A percentile compares a stretch with the other conserved stretches of the same genome.
phyloP scores from a whole-genome alignment of 192 early-diverging fungal species.

The Pecoramyces ruminantium region DNA sequence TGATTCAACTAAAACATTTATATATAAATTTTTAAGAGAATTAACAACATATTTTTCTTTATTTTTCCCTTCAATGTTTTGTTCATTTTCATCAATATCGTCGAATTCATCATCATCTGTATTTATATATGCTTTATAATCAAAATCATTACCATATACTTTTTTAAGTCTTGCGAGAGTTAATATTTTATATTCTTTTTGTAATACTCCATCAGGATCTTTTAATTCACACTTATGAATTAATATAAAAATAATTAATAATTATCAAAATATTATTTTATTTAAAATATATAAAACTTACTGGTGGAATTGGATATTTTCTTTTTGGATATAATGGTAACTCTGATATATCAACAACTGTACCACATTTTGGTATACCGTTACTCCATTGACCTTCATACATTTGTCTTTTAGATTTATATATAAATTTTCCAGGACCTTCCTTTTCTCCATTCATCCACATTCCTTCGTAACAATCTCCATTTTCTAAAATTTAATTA shows the following conservation, averaged over 20 bases:
- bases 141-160: not conserved
- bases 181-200: not conserved
- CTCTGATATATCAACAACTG: slow-evolving; percentile 17
- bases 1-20: not conserved
- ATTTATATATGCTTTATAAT: not conserved
- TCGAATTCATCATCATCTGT: not conserved
- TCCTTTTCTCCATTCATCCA: slow-evolving; percentile 41
- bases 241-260: too few relatives aligned
- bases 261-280: too few relatives aligned
- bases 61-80: not conserved
- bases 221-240: not conserved
- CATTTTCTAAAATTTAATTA: slow-evolving; percentile 20
- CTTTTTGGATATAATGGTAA: not conserved
- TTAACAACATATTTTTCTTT: not conserved
- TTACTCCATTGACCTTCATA: slow-evolving; percentile 41
- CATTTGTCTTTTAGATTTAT: slow-evolving; percentile 24
- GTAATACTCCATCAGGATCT: not conserved
- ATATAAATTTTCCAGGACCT: slow-evolving; percentile 40
- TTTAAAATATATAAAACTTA: not conserved
- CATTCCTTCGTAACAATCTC: slow-evolving; percentile 41
- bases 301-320: not conserved
- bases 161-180: not conserved
- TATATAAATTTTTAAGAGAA: not conserved
- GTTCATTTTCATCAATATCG: not conserved
- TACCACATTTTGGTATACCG: slow-evolving; percentile 36